A percentile compares a stretch with the other conserved stretches of the same genome.
Evolutionary conservation across 306 rosid species (phyloP).

Genomic region (Fagus crenata): DNA sequence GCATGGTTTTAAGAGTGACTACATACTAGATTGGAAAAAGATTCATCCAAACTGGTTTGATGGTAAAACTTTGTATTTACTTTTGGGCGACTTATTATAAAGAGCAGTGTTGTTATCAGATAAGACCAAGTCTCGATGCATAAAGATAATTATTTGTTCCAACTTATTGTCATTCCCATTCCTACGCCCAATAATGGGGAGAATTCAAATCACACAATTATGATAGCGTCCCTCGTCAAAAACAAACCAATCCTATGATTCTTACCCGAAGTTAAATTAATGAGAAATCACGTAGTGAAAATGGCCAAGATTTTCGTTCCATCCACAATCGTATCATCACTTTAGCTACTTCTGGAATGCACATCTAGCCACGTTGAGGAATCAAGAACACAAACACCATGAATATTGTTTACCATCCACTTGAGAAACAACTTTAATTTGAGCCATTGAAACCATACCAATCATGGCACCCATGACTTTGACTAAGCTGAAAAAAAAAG

Average conservation of each 20-base stretch:
- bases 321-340: constrained; percentile 29
- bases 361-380: constrained; percentile 3
- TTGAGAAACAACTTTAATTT: constrained; percentile 28
- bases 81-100: too few species aligned
- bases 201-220: too few species aligned
- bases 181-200: too few species aligned
- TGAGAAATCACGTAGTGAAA: constrained; percentile 24
- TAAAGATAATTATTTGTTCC: too few species aligned
- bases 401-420: constrained; percentile 32
- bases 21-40: too few species aligned
- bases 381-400: constrained; percentile 8
- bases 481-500: constrained; percentile 16
- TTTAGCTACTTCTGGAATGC: constrained; percentile 8
- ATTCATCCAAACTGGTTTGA: too few species aligned
- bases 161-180: too few species aligned
- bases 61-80: too few species aligned
- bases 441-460: constrained; percentile 12
- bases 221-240: not conserved
- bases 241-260: not conserved
- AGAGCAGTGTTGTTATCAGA: too few species aligned
- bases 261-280: not conserved
- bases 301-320: constrained; percentile 36
- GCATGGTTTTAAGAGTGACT: too few species aligned
- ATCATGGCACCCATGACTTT: constrained; percentile 33
- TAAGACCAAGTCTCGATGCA: too few species aligned